These are phyloP conservation scores for Didymella sp. DNA, from an alignment of 2,329 filamentous ascomycete species.

Conservation along the genomic window DNA sequence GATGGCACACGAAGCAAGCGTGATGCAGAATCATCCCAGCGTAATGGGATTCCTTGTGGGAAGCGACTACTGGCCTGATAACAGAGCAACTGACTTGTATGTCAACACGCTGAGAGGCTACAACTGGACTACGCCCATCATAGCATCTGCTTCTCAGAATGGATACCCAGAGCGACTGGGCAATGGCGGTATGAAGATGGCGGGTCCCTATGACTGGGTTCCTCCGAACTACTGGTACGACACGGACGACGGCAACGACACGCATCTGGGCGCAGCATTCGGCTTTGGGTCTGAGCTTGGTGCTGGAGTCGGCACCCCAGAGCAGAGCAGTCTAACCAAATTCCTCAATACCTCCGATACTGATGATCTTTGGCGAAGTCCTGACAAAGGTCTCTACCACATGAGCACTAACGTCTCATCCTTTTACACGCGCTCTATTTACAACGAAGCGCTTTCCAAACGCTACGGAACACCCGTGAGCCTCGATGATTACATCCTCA, in stretches of 20 bases:
- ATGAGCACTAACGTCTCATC: constrained; percentile 64
- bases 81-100: constrained; percentile 62
- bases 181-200: constrained; percentile 69
- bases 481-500: constrained; percentile 65
- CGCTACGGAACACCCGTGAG: constrained; percentile 61
- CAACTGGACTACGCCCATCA: constrained; percentile 65
- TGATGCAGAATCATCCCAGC: constrained; percentile 67
- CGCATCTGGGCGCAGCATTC: constrained; percentile 64
- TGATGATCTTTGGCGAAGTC: constrained; percentile 63
- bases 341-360: constrained; percentile 62
- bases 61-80: constrained; percentile 69
- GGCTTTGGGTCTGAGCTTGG: constrained; percentile 70
- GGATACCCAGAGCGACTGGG: constrained; percentile 62
- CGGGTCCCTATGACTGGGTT: constrained; percentile 71
- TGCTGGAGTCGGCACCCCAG: constrained; percentile 68
- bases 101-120: constrained; percentile 57
- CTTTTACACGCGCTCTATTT: constrained; percentile 64
- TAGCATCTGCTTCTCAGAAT: constrained; percentile 64
- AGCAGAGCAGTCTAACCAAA: constrained; percentile 59
- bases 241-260: constrained; percentile 54
- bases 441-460: constrained; percentile 62
- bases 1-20: constrained; percentile 66
- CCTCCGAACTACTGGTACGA: constrained; percentile 71
- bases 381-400: constrained; percentile 63
- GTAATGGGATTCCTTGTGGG: constrained; percentile 66